These are phyloP conservation scores for Neltuma alba DNA, from an alignment of 306 rosid genomes.

Conservation along the genomic window DNA sequence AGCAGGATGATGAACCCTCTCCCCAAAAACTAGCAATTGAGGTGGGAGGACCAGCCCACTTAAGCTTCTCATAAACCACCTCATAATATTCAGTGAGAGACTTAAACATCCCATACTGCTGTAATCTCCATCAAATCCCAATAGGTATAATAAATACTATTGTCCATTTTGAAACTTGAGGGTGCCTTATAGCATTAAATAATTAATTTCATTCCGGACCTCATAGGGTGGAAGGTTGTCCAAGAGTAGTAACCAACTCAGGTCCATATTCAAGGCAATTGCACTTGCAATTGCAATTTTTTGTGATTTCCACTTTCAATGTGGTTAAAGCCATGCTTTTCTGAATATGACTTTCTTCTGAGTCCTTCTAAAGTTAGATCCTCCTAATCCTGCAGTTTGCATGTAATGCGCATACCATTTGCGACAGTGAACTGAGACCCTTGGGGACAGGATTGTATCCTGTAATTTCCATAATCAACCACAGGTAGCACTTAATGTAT, in stretches of 20 bases:
- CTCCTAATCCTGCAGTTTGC: constrained; percentile 74
- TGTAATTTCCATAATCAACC: constrained; percentile 85
- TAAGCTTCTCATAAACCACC: background rate
- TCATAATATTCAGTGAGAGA: background rate
- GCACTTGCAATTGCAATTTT: background rate
- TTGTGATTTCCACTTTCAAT: constrained; percentile 5
- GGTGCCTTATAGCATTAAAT: background rate
- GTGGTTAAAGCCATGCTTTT: background rate
- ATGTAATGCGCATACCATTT: constrained; percentile 95
- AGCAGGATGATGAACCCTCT: background rate
- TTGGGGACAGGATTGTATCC: constrained; percentile 92
- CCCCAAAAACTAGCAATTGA: background rate
- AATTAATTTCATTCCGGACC: background rate
- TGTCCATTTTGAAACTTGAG: background rate
- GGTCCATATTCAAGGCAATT: background rate
- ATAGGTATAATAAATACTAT: background rate
- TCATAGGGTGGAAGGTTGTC: background rate
- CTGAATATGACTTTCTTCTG: constrained; percentile 21
- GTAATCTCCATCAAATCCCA: background rate
- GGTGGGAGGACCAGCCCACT: background rate
- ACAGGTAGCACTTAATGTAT: constrained; percentile 64
- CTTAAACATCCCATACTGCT: background rate
- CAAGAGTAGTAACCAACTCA: background rate
- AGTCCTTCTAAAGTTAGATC: constrained; percentile 34
- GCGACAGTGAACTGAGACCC: constrained; percentile 91